A percentile compares a stretch with the other conserved stretches of the same genome.
Conservation (phyloP, 2,329 filamentous ascomycete genomes). For the Aspergillus vadensis region DNA sequence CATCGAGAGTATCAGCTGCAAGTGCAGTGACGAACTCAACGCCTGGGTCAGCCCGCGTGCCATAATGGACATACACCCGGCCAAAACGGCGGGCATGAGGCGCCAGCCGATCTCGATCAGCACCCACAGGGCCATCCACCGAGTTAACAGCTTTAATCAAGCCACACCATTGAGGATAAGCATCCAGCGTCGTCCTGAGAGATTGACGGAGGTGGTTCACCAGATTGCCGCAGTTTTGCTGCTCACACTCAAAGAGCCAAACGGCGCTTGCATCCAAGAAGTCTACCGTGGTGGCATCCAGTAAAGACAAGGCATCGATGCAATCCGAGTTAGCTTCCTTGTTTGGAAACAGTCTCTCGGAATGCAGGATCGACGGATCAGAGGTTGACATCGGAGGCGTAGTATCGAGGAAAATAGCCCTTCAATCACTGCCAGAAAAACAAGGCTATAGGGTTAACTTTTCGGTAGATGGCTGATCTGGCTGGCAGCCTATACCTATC, state of each 20-base stretch:
- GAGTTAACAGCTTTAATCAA: conserved; percentile 34
- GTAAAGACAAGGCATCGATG: conserved; percentile 21
- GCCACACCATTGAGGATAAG: conserved; percentile 46
- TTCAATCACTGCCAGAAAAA: neutral
- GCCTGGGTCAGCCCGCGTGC: conserved; percentile 44
- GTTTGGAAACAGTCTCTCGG: conserved; percentile 24
- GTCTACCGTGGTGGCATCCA: conserved; percentile 47
- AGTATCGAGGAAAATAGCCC: neutral
- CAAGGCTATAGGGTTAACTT: neutral
- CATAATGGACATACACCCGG: conserved; percentile 37
- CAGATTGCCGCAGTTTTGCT: conserved; percentile 11
- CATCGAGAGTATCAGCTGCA: conserved; percentile 15
- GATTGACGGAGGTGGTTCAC: conserved; percentile 20
- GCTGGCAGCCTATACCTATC: neutral
- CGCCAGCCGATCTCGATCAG: neutral
- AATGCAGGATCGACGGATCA: conserved; percentile 4
- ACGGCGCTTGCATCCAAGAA: conserved; percentile 47
- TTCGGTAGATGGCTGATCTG: neutral
- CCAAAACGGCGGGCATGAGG: conserved; percentile 29
- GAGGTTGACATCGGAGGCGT: neutral
- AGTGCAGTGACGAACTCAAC: conserved; percentile 42
- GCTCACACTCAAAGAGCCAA: conserved; percentile 47
- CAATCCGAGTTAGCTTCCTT: conserved; percentile 12
- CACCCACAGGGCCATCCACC: neutral
- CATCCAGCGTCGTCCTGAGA: conserved; percentile 17